Evolutionary conservation across 164 flowering plant species (phyloP), one percentile per base, ranked within the genome.

Genomic region (Malania oleifera): DNA sequence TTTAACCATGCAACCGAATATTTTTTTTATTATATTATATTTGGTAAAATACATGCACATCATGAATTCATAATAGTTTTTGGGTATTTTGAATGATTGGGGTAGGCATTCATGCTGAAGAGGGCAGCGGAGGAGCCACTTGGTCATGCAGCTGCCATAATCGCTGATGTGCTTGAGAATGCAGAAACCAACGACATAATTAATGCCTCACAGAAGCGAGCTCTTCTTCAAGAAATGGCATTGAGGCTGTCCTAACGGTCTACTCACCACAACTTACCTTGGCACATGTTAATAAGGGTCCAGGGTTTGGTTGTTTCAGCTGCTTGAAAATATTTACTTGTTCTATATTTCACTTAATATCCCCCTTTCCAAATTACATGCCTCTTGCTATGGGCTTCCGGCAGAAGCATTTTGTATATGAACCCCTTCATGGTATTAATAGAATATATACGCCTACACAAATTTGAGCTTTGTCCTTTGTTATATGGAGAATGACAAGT

Each of bases 181-280:
- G 99, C 99, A 11, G 97, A 88, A 68, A 79, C 83, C 22, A 90
- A 63, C 62, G 79, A 72, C 39, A 69, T 93, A 15, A 93, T 93
- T 40, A 88, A 70, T 56, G 85, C 99, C 59, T 47, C 87, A 2
- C 99, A 90, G 72, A 90, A 90, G 68, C 75, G 92, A 52, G 82
- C 82, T 43, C 87, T 93, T 52, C 88, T 93, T 56, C 97, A 93
- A 68, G 96, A 93, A 70, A 93, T 93, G 99, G 99, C 99, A 35
- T 66, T 90, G 37, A 76, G 84, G 73, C 78, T 93, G 20, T 72
- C 93, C 14, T 85, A 78, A 70, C 57, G 44, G 27, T 35, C 43
- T 9, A 22, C 0, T 45, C 8, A 12, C n/a, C n/a, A n/a, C n/a
- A n/a, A n/a, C n/a, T n/a, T n/a, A n/a, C n/a, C 38, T 34, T 34